Evolutionary conservation across 257 asterid species (phyloP), one percentile per base, ranked within the genome.

Genomic region (Primulina tabacum): DNA sequence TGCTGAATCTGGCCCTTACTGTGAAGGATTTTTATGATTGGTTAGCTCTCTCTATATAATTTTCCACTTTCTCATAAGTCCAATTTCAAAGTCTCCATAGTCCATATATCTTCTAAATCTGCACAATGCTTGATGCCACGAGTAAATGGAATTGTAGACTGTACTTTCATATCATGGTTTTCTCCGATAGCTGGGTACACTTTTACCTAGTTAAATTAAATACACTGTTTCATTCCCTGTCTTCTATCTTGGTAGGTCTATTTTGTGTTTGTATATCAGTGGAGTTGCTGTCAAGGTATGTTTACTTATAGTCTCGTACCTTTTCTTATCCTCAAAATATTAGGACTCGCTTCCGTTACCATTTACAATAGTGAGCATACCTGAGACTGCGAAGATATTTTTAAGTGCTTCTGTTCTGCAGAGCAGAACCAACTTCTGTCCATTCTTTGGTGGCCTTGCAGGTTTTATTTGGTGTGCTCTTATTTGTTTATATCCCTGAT

Each of bases 201-300:
- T 61, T 12, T 43, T 28, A 20, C 55, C 52, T 35, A 38, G 21
- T 75, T 61, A 24, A 16, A 14, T 75, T 55, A 24, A 14, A 30
- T 69, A 29, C 43, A 5, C 16, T n/a, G 63, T 75, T 75, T 61
- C 64, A 74, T 50, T 38, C 16, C 55, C 70, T 73, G 53, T 50
- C 29, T 77, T 58, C 43, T 71, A 47, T 64, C 64, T 79, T 67
- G 78, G 86, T 96, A 94, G 99, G 88, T 87, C 85, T 63, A 77
- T 83, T 35, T 82, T 93, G 65, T 78, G 84, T 82, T 61, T 86
- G 79, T 87, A 88, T 64, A 74, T 78, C 79, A 86, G 97, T 68
- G 97, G 85, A 82, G 90, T 93, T 77, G 82, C 78, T 74, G 87
- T 76, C 84, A 95, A 90, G 97, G 97, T 92, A 61, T 50, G 82